phyloP scores from a whole-genome alignment of 2,329 filamentous ascomycete species.

The Cercospora beticola region DNA sequence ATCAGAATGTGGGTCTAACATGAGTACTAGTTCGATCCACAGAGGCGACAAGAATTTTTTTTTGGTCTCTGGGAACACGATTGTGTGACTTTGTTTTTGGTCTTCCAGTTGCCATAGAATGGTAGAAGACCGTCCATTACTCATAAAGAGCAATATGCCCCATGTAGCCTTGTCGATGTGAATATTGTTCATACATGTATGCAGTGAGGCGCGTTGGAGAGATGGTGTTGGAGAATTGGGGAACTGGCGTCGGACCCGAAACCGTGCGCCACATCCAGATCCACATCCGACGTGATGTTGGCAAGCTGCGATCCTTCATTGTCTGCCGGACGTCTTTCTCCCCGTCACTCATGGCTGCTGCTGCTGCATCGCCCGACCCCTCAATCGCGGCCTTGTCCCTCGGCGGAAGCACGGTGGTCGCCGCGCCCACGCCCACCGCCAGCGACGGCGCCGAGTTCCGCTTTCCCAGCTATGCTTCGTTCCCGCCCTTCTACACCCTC shows the following conservation, averaged over 20 bases:
- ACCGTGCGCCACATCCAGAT: not conserved
- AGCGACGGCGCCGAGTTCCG: slow-evolving; percentile 32
- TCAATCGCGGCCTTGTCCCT: slow-evolving; percentile 18
- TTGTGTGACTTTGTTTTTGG: not conserved
- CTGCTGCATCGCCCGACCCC: slow-evolving; percentile 14
- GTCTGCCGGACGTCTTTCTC: slow-evolving; percentile 3
- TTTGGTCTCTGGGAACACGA: too few species aligned
- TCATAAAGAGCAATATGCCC: not conserved
- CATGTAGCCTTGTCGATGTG: not conserved
- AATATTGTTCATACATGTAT: not conserved
- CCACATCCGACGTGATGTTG: not conserved
- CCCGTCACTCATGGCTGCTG: not conserved
- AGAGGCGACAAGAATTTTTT: slow-evolving; percentile 13
- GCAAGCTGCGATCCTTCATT: not conserved
- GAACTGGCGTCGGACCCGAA: not conserved
- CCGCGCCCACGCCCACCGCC: not conserved
- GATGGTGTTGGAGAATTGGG: not conserved
- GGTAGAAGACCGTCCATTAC: not conserved
- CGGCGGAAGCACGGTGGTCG: slow-evolving; percentile 3
- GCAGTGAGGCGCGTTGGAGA: not conserved
- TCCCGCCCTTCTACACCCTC: slow-evolving; percentile 82
- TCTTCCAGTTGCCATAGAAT: not conserved
- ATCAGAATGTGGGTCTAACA: not conserved
- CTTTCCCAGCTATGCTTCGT: slow-evolving; percentile 61
- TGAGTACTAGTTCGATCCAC: slow-evolving; percentile 10